Evolutionary conservation across 2,329 filamentous ascomycete species (phyloP).

Genomic region (Talaromyces sp.): DNA sequence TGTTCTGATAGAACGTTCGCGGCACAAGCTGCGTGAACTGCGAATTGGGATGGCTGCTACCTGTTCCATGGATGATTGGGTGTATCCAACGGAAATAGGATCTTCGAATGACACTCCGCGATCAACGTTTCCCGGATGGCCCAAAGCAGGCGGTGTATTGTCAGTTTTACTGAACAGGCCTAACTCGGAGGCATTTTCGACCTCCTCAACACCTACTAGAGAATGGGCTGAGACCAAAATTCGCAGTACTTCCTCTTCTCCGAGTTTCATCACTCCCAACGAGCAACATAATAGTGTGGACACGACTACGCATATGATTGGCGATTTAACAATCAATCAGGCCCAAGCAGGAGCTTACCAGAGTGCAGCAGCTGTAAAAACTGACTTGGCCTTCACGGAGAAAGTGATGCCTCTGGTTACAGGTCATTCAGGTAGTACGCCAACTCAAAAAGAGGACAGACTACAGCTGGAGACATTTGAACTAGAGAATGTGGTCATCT

Average conservation of each 20-base stretch:
- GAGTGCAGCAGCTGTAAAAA: background rate
- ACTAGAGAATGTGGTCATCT: constrained; percentile 71
- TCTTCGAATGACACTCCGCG: constrained; percentile 16
- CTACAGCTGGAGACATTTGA: constrained; percentile 69
- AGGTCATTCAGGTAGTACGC: background rate
- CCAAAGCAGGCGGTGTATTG: constrained; percentile 33
- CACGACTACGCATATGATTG: constrained; percentile 10
- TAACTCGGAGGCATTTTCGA: background rate
- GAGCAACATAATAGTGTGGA: background rate
- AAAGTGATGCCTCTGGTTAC: background rate
- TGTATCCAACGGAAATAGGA: constrained; percentile 25
- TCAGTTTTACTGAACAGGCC: constrained; percentile 26
- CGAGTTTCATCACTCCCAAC: background rate
- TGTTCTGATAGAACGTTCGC: constrained; percentile 68
- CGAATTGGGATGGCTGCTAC: constrained; percentile 64
- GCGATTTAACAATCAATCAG: constrained; percentile 8
- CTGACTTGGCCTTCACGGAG: background rate
- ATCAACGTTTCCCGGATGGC: constrained; percentile 27
- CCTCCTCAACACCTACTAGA: background rate
- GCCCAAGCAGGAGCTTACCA: background rate
- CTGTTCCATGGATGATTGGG: constrained; percentile 31
- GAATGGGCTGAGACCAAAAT: background rate
- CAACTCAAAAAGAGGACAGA: constrained; percentile 32
- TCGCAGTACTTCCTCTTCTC: background rate
- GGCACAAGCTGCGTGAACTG: constrained; percentile 64